Percentiles rank a stretch among this genome's conserved stretches.
Conservation (phyloP, 1,284 basidiomycete genomes). For the Cutaneotrichosporon sp. region DNA sequence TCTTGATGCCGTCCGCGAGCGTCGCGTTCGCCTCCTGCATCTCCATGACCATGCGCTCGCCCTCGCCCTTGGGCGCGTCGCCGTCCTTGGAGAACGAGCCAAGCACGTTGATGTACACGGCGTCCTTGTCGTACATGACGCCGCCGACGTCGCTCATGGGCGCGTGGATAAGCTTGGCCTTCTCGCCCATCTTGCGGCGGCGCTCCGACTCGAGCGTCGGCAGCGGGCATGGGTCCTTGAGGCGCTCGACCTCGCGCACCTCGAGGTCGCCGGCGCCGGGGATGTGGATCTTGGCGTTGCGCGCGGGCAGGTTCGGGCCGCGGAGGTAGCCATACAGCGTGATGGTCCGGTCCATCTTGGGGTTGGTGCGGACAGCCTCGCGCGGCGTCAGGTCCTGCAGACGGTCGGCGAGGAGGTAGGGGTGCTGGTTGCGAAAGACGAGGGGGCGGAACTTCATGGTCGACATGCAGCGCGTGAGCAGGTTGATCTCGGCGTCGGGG, state of each 20-base stretch:
- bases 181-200: conserved; percentile 88
- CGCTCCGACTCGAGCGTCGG: conserved; percentile 93
- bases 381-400: conserved; percentile 92
- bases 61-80: conserved; percentile 73
- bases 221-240: conserved; percentile 92
- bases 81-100: conserved; percentile 78
- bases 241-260: conserved; percentile 70
- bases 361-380: conserved; percentile 76
- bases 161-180: conserved; percentile 92
- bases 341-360: conserved; percentile 79
- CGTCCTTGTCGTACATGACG: conserved; percentile 97
- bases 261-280: conserved; percentile 89
- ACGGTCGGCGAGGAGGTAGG: conserved; percentile 94
- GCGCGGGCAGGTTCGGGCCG: conserved; percentile 79
- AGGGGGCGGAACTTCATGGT: conserved; percentile 99
- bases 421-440: conserved; percentile 90
- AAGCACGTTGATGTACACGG: conserved; percentile 96
- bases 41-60: conserved; percentile 96
- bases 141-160: conserved; percentile 99
- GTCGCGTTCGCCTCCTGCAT: conserved; percentile 84
- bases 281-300: conserved; percentile 83
- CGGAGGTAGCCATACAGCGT: conserved; percentile 95
- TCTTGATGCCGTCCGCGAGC: conserved; percentile 78
- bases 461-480: conserved; percentile 91
- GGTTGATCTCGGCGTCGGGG: conserved; percentile 94